phyloP scores from a whole-genome alignment of 768 basidiomycete genomes.

The Phanerochaete sordida region DNA sequence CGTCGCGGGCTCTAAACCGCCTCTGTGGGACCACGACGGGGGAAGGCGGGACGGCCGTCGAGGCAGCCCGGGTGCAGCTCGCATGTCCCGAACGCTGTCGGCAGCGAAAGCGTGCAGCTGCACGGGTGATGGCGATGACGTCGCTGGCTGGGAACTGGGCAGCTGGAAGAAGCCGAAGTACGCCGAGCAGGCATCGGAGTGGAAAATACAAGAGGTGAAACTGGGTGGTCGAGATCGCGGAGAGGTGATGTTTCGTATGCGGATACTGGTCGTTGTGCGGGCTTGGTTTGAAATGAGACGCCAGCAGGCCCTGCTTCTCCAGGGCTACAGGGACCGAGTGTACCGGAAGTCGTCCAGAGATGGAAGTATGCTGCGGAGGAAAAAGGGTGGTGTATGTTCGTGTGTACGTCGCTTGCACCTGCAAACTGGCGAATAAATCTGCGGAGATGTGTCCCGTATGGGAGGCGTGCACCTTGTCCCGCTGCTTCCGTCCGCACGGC shows the following conservation, averaged over 20 bases:
- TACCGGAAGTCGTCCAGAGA: slow-evolving; percentile 5
- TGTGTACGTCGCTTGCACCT: background rate
- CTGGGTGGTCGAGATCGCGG: slow-evolving; percentile 1
- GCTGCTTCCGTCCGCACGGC: slow-evolving; percentile 1
- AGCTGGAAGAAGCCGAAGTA: background rate
- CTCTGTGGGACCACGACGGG: background rate
- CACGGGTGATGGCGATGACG: background rate
- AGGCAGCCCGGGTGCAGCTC: background rate
- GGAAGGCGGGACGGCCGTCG: background rate
- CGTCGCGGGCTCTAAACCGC: background rate
- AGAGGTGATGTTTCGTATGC: background rate
- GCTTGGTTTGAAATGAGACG: background rate
- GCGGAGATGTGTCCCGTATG: background rate
- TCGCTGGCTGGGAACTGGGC: background rate
- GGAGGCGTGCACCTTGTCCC: background rate
- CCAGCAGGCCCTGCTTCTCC: background rate
- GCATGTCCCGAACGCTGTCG: background rate
- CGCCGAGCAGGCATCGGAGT: background rate
- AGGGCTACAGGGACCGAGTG: slow-evolving; percentile 6
- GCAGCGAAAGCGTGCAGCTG: background rate
- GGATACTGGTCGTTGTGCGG: slow-evolving; percentile 3
- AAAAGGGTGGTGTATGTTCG: slow-evolving; percentile 6
- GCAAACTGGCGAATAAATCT: background rate
- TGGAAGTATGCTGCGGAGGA: slow-evolving; percentile 1
- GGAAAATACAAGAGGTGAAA: background rate